Conservation (phyloP, 2,329 filamentous ascomycete species). For the Myrmaecium sp. region DNA sequence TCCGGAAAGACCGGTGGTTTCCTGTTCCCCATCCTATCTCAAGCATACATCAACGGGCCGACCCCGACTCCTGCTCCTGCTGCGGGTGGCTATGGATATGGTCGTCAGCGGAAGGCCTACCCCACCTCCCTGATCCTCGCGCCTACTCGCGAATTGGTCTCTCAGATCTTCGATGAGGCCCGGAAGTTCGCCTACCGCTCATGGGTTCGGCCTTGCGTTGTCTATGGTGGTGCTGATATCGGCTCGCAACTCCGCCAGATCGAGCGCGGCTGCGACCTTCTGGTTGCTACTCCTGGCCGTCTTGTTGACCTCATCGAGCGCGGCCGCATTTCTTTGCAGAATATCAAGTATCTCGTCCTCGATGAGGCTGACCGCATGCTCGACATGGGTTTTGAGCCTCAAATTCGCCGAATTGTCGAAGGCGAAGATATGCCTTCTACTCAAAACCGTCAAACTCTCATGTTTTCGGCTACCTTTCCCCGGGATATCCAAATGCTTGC, state of each 20-base stretch:
- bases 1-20: conserved; percentile 99
- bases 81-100: conserved; percentile 49
- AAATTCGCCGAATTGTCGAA: conserved; percentile 96
- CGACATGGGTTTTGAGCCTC: conserved; percentile 99
- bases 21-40: conserved; percentile 96
- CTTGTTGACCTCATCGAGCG: conserved; percentile 96
- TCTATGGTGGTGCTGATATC: conserved; percentile 98
- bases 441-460: conserved; percentile 81
- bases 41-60: conserved; percentile 83
- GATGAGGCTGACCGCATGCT: conserved; percentile 99
- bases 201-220: conserved; percentile 95
- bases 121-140: conserved; percentile 91
- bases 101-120: conserved; percentile 93
- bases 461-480: conserved; percentile 99
- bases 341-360: conserved; percentile 98
- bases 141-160: conserved; percentile 94
- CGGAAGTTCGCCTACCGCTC: conserved; percentile 98
- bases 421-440: conserved; percentile 92
- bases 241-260: conserved; percentile 96
- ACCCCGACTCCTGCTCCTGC: conserved; percentile 47
- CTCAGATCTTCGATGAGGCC: conserved; percentile 93
- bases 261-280: conserved; percentile 88
- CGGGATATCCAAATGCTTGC: conserved; percentile 98
- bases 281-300: conserved; percentile 93
- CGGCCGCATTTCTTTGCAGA: conserved; percentile 89